phyloP scores from a whole-genome alignment of 768 basidiomycete genomes.

The Coprinopsis sp. region DNA sequence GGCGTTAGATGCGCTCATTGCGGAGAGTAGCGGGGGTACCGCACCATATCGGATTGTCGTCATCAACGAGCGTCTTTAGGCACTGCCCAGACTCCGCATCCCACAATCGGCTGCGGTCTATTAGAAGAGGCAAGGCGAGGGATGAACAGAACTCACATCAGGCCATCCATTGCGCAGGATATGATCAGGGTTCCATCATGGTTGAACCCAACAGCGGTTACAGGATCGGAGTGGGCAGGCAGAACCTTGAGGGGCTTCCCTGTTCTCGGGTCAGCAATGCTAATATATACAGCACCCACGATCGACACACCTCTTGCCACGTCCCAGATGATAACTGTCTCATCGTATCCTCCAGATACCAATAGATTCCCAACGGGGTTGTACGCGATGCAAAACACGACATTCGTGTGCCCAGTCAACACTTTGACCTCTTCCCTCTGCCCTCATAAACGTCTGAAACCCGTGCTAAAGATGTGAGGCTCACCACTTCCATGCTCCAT shows the following conservation, averaged over 20 bases:
- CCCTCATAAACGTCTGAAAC: constrained; percentile 10
- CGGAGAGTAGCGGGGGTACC: constrained; percentile 15
- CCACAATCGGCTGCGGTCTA: constrained; percentile 79
- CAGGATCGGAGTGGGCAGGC: constrained; percentile 96
- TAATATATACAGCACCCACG: background rate
- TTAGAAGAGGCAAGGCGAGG: background rate
- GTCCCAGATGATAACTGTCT: constrained; percentile 97
- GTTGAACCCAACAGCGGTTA: constrained; percentile 91
- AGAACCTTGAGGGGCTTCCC: constrained; percentile 83
- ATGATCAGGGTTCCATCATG: constrained; percentile 92
- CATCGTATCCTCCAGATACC: constrained; percentile 93
- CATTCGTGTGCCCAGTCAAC: constrained; percentile 84
- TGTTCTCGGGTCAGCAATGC: constrained; percentile 22
- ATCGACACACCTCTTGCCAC: constrained; percentile 68
- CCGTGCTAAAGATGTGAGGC: constrained; percentile 2
- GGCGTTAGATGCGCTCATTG: constrained; percentile 8
- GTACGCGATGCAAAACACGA: constrained; percentile 91
- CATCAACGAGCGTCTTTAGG: constrained; percentile 93
- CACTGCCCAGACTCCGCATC: constrained; percentile 97
- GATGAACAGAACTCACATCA: constrained; percentile 60
- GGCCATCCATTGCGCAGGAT: constrained; percentile 93
- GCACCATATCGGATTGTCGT: constrained; percentile 91
- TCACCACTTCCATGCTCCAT: constrained; percentile 72
- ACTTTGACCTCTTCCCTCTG: constrained; percentile 60
- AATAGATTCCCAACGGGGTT: constrained; percentile 87